Base-by-base conservation (phyloP, 1,284 basidiomycete species). In the Boletus semigastroideus region DNA sequence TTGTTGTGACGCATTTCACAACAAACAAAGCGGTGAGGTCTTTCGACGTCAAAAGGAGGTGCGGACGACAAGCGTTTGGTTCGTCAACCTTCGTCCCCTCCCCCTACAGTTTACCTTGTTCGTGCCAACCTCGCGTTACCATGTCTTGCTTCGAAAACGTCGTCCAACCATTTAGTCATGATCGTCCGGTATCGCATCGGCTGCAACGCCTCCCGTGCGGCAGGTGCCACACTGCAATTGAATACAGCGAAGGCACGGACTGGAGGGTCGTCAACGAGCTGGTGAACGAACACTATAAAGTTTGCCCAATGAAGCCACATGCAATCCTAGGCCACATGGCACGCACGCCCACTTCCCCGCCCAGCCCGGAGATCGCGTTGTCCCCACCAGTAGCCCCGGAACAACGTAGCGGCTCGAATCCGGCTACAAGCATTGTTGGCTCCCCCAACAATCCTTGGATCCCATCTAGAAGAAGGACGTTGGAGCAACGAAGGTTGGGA, bases 21-120 rank as follows among this genome's bases (percentile, higher is more conserved):
- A 67, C 63, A 68, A 66, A 69, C 65, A 69, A 66, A 55, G 62
- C 53, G 54, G 57, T 49, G 58, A 46, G 40, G 56, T 22, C 28
- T 54, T 44, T 53, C 5, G 50, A 57, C 46, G 48, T 68, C 58
- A 69, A 67, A 67, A 66, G 54, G 52, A 56, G 43, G 48, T 14
- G 52, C 30, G 45, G 42, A 27, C 36, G 38, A 48, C 45, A 50
- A 49, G 44, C 36, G 30, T 45, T 46, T 41, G 19, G 33, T 50
- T 41, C 55, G 48, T 46, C 48, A 42, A 39, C 49, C 25, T 25
- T 25, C 25, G 25, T 25, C 31, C 31, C 36, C 36, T 39, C 45
- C 51, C 33, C 41, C 38, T 36, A 38, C 49, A 19, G 22, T 34
- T 54, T 46, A 54, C 54, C 61, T 60, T 51, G 56, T 44, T 45